Evolutionary conservation across 495 filamentous ascomycete genomes (phyloP), one percentile per base, ranked within the genome.

Genomic region (Tuber brumale): DNA sequence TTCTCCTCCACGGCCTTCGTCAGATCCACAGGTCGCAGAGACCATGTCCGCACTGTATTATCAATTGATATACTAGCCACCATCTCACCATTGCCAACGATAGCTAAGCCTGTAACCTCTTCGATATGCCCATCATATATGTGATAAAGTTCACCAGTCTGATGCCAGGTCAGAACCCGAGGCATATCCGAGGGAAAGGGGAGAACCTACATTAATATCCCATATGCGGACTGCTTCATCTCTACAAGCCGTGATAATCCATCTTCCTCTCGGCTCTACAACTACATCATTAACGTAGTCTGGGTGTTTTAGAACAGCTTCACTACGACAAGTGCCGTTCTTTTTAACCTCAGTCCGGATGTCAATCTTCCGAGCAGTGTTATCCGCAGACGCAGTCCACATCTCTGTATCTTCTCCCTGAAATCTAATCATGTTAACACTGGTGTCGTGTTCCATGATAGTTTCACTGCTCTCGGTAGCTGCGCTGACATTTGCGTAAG

Each of bases 211-310:
- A 61, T 85, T 86, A 84, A 86, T 82, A 82, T 97, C 91, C 95
- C 95, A 99, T 19, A 97, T 89, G 76, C 95, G 91, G 71, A 99
- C 88, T 75, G 96, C 90, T 84, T 99, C 95, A 82, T 97, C 93
- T 74, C 95, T 86, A 75, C 95, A 97, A 0, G 91, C 94, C 0
- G 94, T 97, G 35, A 97, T 86, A n/a, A 95, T 88, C 91, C 92
- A 94, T n/a, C 91, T 88, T 5, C 89, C 89, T 3, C 87, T 88
- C 43, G 91, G 89, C 37, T 92, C 88, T 23, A 92, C 85, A 14
- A 91, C 88, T 72, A 98, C 88, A 74, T 94, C 93, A 71, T 93
- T 88, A 23, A 97, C 94, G 81, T 94, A 97, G 81, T 95, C 95
- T 0, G 93, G 93, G 83, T 98, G 95, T 43, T 86, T 83, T 71